These are phyloP conservation scores for Neoscytalidium dimidiatum DNA, from an alignment of 2,329 filamentous ascomycete genomes.

Conservation along the genomic window DNA sequence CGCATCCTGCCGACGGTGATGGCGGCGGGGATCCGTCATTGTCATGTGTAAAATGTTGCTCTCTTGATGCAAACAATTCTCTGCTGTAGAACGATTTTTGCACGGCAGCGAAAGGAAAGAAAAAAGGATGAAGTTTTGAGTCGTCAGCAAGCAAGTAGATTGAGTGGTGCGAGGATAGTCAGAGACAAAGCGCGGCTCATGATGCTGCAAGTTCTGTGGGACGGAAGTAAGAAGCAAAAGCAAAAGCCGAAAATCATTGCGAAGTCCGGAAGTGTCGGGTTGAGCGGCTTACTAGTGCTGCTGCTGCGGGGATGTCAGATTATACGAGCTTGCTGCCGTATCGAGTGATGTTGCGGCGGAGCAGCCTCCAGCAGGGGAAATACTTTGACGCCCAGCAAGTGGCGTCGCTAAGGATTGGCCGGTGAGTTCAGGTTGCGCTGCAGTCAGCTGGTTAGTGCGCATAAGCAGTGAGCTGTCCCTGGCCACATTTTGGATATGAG, in stretches of 20 bases:
- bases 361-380: background rate
- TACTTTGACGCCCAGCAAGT: background rate
- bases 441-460: background rate
- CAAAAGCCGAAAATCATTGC: background rate
- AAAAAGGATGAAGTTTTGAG: background rate
- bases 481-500: background rate
- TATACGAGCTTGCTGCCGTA: background rate
- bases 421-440: background rate
- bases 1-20: background rate
- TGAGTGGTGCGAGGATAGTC: background rate
- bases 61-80: background rate
- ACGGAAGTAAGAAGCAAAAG: background rate
- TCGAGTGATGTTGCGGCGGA: background rate
- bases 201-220: background rate
- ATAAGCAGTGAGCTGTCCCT: conserved; percentile 1
- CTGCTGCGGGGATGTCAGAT: background rate
- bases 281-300: background rate
- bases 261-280: background rate
- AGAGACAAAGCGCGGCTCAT: background rate
- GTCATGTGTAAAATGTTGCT: conserved; percentile 1
- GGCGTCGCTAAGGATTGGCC: background rate
- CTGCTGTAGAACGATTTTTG: background rate
- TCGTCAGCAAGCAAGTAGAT: background rate
- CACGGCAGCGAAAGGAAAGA: too few species aligned
- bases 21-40: conserved; percentile 12